Base-by-base conservation (phyloP, 345 rosid genomes). In the Hirschfeldia incana region DNA sequence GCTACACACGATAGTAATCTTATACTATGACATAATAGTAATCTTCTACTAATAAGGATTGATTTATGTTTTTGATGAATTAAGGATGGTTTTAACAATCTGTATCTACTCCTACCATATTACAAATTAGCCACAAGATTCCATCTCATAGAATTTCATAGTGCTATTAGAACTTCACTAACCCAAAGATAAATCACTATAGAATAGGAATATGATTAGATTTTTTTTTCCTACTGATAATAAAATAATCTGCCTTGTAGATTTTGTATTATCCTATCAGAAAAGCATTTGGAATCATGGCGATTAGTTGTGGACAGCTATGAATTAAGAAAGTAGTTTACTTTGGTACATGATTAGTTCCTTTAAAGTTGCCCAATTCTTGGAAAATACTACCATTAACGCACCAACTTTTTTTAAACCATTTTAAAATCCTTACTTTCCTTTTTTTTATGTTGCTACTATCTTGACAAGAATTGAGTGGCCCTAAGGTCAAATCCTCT, bases 261-360 rank as follows among this genome's bases (percentile, higher is more conserved):
- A 39, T 58, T 74, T 49, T 74, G 73, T 75, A 63, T 58, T 49
- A 11, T 2, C 37, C 29, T 73, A 63, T 7, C 12, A 2, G 9
- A 9, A 39, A 75, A 75, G 73, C 33, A 37, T 9, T 55, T 70
- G 32, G 70, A 74, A 79, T 74, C n/a, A 67, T 73, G 36, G 26
- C 46, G 58, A 66, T 58, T 73, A 49, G 74, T 74, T 69, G 78
- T 68, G 3, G 70, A 74, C 82, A 79, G 82, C 82, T 68, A 51
- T 61, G 3, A 61, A 27, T 49, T 49, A 53, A 51, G 36, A 15
- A 79, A 74, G 71, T 69, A 27, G 15, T 63, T 74, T 79, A 10
- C 21, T 21, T 21, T 21, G 21, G 5, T 72, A 42, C 67, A 12
- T 70, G 63, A 60, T 73, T 49, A 1, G 64, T 61, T 60, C 8